Base-by-base conservation (phyloP, 1,139 yeast genomes). In the Kurtzmaniella quercitrusa region DNA sequence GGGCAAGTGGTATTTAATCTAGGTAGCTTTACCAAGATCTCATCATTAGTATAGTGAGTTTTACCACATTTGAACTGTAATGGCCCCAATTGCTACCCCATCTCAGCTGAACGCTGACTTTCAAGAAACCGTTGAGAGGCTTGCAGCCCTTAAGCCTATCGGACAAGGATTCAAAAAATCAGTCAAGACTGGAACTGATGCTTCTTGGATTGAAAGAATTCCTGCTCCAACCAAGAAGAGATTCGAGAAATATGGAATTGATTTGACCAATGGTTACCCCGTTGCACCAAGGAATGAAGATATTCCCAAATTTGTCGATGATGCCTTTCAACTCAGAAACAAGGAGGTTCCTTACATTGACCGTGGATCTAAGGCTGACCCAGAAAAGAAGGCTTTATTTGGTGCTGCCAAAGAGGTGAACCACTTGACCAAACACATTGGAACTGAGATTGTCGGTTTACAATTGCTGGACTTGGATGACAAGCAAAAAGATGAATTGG, bases 401-500 rank as follows among this genome's bases (percentile, higher is more conserved):
- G 63, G 68, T 16, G 75, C 73, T 40, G 76, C 73, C 27, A 64
- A 54, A 38, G 68, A 68, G 47, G 73, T 71, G n/a, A 60, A 47
- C 34, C 44, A 71, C 46, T 54, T 70, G 46, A 66, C 75, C 38
- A 66, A 62, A 47, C 63, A 65, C 43, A 57, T 70, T 44, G 79
- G 79, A 39, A 70, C 76, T 15, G 77, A 73, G 48, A 60, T 75
- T 49, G 65, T 68, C 41, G 77, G 77, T 4, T 51, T 73, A 34
- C 77, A 73, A 53, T 53, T 74, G 38, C 58, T 58, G 7, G 72
- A 71, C 34, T 59, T 75, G 46, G 59, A 54, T 43, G 71, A 71
- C 47, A 55, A 73, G 51, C 79, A 73, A 45, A 64, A 63, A 48
- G 78, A 72, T 47, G 79, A 75, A 50, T 59, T 76, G 55, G 81